These are phyloP conservation scores for Kodamaea nitidulidarum DNA, from an alignment of 805 yeast genomes.

Conservation along the genomic window DNA sequence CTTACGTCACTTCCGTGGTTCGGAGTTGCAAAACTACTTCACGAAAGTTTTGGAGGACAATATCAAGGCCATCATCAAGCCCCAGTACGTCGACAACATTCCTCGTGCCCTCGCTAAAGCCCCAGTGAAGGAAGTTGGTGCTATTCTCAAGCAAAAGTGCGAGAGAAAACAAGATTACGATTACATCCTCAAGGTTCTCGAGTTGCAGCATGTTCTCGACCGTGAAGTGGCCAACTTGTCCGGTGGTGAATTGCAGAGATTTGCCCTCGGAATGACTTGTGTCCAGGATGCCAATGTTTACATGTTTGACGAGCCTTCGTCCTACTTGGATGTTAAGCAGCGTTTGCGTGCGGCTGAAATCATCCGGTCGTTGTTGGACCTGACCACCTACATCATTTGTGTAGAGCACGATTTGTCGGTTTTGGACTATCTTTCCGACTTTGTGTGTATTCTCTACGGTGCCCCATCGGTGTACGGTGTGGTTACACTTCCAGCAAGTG, in stretches of 20 bases:
- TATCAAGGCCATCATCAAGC: slow-evolving; percentile 95
- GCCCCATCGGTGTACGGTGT: slow-evolving; percentile 99
- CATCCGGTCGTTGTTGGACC: slow-evolving; percentile 77
- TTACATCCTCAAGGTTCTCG: slow-evolving; percentile 63
- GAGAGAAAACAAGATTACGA: slow-evolving; percentile 70
- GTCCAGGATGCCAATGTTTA: slow-evolving; percentile 92
- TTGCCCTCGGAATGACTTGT: slow-evolving; percentile 96
- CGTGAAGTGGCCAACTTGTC: slow-evolving; percentile 89
- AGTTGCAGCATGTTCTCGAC: slow-evolving; percentile 67
- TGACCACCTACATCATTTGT: slow-evolving; percentile 83
- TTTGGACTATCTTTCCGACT: slow-evolving; percentile 93
- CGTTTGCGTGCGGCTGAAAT: slow-evolving; percentile 96
- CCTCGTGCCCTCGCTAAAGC: slow-evolving; percentile 92
- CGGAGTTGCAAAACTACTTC: slow-evolving; percentile 94
- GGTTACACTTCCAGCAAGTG: slow-evolving; percentile 93
- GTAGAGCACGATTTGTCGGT: slow-evolving; percentile 99
- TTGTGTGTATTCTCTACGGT: slow-evolving; percentile 94
- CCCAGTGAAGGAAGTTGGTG: slow-evolving; percentile 81
- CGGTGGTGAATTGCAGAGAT: slow-evolving; percentile 98
- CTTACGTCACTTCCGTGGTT: slow-evolving; percentile 87
- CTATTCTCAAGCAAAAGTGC: slow-evolving; percentile 67
- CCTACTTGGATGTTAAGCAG: slow-evolving; percentile 97
- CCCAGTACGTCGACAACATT: slow-evolving; percentile 96
- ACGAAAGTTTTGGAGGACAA: slow-evolving; percentile 91
- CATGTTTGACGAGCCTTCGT: slow-evolving; percentile 99